A percentile compares a stretch with the other conserved stretches of the same genome.
These are phyloP conservation scores for Monosporascus sp. DNA, from an alignment of 2,329 filamentous ascomycete species.

Conservation along the genomic window DNA sequence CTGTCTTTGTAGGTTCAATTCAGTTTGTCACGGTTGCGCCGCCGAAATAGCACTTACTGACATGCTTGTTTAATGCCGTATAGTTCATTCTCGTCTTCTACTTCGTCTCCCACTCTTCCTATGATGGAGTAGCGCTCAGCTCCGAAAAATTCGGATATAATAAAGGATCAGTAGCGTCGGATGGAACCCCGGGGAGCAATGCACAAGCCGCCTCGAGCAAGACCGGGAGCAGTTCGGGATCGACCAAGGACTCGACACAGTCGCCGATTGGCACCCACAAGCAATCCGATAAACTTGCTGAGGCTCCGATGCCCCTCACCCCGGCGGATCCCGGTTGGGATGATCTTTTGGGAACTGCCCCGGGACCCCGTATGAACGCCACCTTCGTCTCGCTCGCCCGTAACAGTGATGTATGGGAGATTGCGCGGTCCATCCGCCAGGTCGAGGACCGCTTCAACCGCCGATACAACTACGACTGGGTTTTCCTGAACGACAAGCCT, in stretches of 20 bases:
- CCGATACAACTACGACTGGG: conserved; percentile 97
- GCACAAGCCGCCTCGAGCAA: conserved; percentile 13
- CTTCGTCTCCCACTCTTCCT: conserved; percentile 63
- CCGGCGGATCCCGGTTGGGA: conserved; percentile 50
- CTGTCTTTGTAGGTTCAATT: conserved; percentile 65
- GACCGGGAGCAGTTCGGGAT: conserved; percentile 12
- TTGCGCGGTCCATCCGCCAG: conserved; percentile 90
- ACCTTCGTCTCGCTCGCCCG: conserved; percentile 95
- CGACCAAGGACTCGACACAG: conserved; percentile 21
- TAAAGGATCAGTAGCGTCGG: conserved; percentile 7
- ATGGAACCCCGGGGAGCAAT: conserved; percentile 11
- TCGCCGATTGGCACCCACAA: conserved; percentile 20
- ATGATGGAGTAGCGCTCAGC: conserved; percentile 44
- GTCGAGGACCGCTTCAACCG: conserved; percentile 98
- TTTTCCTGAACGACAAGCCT: conserved; percentile 93
- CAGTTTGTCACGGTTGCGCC: background rate
- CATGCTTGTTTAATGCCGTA: conserved; percentile 6
- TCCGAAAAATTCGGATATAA: conserved; percentile 21
- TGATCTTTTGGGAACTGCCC: conserved; percentile 45
- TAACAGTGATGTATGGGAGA: conserved; percentile 94
- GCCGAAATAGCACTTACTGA: conserved; percentile 16
- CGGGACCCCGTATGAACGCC: conserved; percentile 82
- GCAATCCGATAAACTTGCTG: conserved; percentile 31
- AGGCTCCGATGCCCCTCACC: conserved; percentile 46
- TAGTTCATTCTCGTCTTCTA: conserved; percentile 70